phyloP scores from a whole-genome alignment of 2,329 filamentous ascomycete species.

The Aspergillus latus region DNA sequence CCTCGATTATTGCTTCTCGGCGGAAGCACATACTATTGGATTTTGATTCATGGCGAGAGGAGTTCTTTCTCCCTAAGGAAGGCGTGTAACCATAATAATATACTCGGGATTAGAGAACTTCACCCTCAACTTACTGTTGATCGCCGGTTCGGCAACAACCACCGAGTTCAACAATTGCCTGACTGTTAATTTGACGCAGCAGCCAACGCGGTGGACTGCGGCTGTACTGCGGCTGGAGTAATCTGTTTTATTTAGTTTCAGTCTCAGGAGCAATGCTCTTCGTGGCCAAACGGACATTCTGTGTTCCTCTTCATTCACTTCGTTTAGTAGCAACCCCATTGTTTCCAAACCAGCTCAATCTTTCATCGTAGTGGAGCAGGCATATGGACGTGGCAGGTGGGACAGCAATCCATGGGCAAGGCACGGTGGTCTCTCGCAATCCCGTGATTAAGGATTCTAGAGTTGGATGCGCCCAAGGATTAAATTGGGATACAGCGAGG shows the following conservation, averaged over 20 bases:
- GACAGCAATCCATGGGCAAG: slow-evolving; percentile 15
- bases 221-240: not conserved
- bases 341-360: slow-evolving; percentile 11
- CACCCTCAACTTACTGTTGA: not conserved
- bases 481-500: slow-evolving; percentile 8
- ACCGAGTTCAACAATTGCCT: not conserved
- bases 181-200: slow-evolving; percentile 4
- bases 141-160: slow-evolving; percentile 2
- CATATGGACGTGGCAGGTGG: slow-evolving; percentile 21
- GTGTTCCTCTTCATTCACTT: not conserved
- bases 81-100: slow-evolving; percentile 4
- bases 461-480: slow-evolving; percentile 16
- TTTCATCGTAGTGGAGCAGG: slow-evolving; percentile 15
- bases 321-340: slow-evolving; percentile 7
- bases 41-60: not conserved
- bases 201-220: not conserved
- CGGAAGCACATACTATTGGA: not conserved
- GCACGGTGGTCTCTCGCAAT: slow-evolving; percentile 4
- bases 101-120: not conserved
- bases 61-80: not conserved
- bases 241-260: not conserved
- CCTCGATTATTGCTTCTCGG: not conserved
- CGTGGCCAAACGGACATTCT: not conserved
- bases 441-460: not conserved
- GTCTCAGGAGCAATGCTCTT: not conserved